Evolutionary conservation across 441 rosid genomes (phyloP), one percentile per base, ranked within the genome.

Genomic region (Gossypium trilobum): DNA sequence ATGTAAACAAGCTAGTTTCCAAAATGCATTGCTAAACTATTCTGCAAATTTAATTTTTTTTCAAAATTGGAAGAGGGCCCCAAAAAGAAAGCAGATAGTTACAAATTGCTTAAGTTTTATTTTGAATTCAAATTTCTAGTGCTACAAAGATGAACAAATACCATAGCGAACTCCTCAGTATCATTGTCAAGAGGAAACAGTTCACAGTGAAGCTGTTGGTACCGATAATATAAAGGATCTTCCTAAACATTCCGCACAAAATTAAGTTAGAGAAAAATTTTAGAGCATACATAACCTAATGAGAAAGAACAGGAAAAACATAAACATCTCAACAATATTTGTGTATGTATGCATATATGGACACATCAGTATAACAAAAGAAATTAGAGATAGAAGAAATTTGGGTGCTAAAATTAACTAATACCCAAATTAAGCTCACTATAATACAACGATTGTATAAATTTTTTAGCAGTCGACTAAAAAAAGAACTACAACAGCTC

Each of bases 121-220:
- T 55, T 44, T 27, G 16, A 67, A n/a, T 60, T 48, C 11, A 51
- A 73, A 61, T 48, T 20, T 46, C 17, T 4, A 29, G 55, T 51
- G 65, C 62, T 64, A 4, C 27, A 62, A 4, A 25, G 19, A 54
- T 33, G 11, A 25, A 77, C 17, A 54, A 19, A 25, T 91, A 89
- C 97, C 95, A 86, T 76, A 36, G 82, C 73, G 75, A 82, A 93
- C 74, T 93, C 97, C 75, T 82, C 78, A 23, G 93, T 88, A 77
- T 82, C 85, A 17, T 80, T 77, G 69, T 87, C 87, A 75, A 93
- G 50, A 16, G 96, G 95, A 1, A 79, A 80, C 80, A 90, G 75
- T 50, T 86, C 87, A 76, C 98, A 93, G 13, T 78, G 80, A 70
- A 91, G 91, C 75, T 85, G 84, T 75, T 77, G 85, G 84, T 90